Evolutionary conservation across 2,329 filamentous ascomycete genomes (phyloP).

Genomic region (Madurella fahalii): DNA sequence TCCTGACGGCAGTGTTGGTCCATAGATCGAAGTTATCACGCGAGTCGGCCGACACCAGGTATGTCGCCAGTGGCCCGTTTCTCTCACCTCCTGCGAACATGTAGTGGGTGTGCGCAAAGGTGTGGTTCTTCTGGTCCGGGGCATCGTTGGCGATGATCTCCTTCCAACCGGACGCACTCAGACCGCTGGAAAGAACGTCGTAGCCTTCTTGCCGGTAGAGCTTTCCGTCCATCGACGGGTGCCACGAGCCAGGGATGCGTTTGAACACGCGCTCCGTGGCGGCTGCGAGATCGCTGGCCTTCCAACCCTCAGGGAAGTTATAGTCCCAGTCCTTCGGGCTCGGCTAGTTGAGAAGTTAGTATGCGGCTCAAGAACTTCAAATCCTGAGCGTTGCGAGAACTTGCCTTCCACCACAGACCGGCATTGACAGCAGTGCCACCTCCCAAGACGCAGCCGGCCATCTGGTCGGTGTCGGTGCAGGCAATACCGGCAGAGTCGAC

Average conservation of each 20-base stretch:
- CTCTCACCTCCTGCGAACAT: conserved; percentile 65
- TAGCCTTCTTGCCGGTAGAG: conserved; percentile 66
- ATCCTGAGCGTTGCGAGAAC: conserved; percentile 1
- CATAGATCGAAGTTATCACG: conserved; percentile 64
- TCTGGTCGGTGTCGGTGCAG: conserved; percentile 67
- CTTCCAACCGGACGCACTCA: conserved; percentile 59
- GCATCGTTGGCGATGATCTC: conserved; percentile 56
- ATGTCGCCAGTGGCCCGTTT: conserved; percentile 67
- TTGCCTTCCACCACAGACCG: conserved; percentile 62
- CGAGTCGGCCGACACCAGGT: conserved; percentile 45
- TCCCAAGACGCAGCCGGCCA: conserved; percentile 68
- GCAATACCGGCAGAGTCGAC: conserved; percentile 58
- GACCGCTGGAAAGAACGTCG: conserved; percentile 55
- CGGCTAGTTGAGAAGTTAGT: conserved; percentile 37
- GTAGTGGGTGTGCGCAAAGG: conserved; percentile 60
- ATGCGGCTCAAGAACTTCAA: not conserved
- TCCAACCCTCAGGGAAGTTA: conserved; percentile 70
- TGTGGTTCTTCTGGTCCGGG: conserved; percentile 61
- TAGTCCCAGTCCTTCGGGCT: conserved; percentile 64
- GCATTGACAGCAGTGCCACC: conserved; percentile 65
- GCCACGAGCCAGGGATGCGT: conserved; percentile 66
- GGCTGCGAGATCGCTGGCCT: conserved; percentile 55
- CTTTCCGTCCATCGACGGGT: conserved; percentile 62
- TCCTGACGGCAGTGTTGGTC: conserved; percentile 62
- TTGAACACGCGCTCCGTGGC: conserved; percentile 61